Percentiles rank a stretch among this genome's conserved stretches.
These are phyloP conservation scores for Alternaria gansuensis DNA, from an alignment of 2,329 filamentous ascomycete genomes.

Conservation along the genomic window DNA sequence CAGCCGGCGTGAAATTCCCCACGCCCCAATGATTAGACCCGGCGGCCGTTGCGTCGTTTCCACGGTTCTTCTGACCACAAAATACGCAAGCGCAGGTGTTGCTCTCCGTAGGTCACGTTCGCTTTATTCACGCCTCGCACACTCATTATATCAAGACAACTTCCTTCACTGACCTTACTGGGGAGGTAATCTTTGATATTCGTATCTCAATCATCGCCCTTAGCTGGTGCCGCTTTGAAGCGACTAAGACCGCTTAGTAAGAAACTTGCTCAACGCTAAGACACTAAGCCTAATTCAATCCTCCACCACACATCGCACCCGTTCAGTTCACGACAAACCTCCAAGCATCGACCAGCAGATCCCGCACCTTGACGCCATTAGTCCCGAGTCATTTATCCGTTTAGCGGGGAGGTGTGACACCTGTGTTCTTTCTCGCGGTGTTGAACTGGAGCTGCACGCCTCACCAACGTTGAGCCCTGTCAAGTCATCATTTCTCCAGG, in stretches of 20 bases:
- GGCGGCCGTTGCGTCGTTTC: conserved; percentile 24
- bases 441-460: conserved; percentile 23
- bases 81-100: conserved; percentile 11
- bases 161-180: background rate
- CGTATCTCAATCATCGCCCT: conserved; percentile 1
- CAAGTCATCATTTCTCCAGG: conserved; percentile 1
- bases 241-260: conserved; percentile 27
- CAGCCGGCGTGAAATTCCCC: conserved; percentile 22
- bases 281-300: conserved; percentile 30
- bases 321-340: conserved; percentile 31
- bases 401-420: conserved; percentile 19
- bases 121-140: background rate
- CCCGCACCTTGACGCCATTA: conserved; percentile 32
- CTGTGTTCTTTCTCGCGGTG: conserved; percentile 20
- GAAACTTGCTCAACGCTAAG: conserved; percentile 37
- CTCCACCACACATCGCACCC: conserved; percentile 26
- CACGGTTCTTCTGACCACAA: conserved; percentile 17
- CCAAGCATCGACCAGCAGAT: conserved; percentile 29
- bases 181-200: background rate
- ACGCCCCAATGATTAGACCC: conserved; percentile 22
- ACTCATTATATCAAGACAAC: background rate
- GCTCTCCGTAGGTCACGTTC: conserved; percentile 5
- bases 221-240: conserved; percentile 16
- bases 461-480: conserved; percentile 20
- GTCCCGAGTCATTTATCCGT: conserved; percentile 26